phyloP scores from a whole-genome alignment of 2,329 filamentous ascomycete genomes.

The Stagonosporopsis tanaceti region DNA sequence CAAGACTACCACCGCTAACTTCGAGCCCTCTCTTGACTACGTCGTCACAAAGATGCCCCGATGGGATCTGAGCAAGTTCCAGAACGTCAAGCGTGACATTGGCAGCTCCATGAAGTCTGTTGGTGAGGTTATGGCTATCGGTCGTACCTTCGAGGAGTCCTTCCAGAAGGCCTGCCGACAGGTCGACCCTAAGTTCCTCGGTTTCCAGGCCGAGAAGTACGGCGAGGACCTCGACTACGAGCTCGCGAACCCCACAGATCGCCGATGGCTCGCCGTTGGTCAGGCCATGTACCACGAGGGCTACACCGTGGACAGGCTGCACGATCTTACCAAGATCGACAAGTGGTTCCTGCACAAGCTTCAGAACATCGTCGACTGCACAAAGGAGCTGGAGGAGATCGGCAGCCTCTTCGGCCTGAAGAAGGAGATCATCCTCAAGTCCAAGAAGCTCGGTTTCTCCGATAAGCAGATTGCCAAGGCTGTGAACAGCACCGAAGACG shows the following conservation, averaged over 20 bases:
- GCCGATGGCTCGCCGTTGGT: conserved; percentile 95
- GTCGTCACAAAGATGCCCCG: conserved; percentile 98
- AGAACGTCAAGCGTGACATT: conserved; percentile 97
- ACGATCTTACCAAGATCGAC: conserved; percentile 97
- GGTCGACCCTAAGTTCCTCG: conserved; percentile 89
- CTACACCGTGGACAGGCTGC: conserved; percentile 90
- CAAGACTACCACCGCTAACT: conserved; percentile 98
- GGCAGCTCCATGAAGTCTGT: conserved; percentile 99
- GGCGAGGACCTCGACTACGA: conserved; percentile 85
- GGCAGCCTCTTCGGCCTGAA: conserved; percentile 85
- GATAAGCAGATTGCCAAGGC: conserved; percentile 92
- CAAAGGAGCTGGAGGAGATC: conserved; percentile 81
- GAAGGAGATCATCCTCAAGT: conserved; percentile 85
- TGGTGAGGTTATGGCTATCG: conserved; percentile 99
- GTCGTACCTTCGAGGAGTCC: conserved; percentile 96
- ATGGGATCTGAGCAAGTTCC: conserved; percentile 99
- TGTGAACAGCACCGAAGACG: conserved; percentile 85
- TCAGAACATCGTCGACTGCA: conserved; percentile 94
- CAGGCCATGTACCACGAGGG: conserved; percentile 98
- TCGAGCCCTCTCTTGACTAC: conserved; percentile 96
- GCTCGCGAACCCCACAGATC: conserved; percentile 91
- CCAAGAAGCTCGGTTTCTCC: conserved; percentile 98
- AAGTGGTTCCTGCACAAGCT: conserved; percentile 99
- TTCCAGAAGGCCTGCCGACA: conserved; percentile 99
- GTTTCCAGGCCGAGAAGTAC: conserved; percentile 95